These are phyloP conservation scores for Telopea speciosissima DNA, from an alignment of 177 flowering plant genomes.

Conservation along the genomic window DNA sequence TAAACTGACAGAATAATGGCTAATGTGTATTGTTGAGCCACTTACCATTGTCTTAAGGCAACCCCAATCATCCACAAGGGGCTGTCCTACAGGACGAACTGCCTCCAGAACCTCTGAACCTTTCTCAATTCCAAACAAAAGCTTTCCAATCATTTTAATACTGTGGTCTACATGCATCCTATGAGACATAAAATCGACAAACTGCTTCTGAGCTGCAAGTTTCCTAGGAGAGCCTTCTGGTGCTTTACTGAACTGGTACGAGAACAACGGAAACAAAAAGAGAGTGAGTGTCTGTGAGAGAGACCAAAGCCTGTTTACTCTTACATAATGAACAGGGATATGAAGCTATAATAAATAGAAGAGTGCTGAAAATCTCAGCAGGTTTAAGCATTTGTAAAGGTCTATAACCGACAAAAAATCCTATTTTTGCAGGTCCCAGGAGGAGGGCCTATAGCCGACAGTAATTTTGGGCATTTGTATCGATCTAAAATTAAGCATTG, in stretches of 20 bases:
- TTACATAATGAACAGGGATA: no score
- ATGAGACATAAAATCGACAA: constrained; percentile 72
- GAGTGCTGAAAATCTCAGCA: no score
- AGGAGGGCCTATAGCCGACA: no score
- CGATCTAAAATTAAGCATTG: background rate
- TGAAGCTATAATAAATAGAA: no score
- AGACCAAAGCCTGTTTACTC: background rate
- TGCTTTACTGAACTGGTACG: constrained; percentile 61
- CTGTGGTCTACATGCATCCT: constrained; percentile 67
- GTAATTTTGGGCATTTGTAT: no score
- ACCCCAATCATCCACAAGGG: constrained; percentile 87
- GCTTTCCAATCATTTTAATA: constrained; percentile 54
- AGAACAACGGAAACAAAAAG: background rate
- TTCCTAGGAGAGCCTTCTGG: constrained; percentile 79
- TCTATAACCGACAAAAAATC: no score
- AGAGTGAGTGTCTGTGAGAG: background rate
- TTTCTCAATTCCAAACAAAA: constrained; percentile 63
- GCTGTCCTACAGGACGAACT: constrained; percentile 63
- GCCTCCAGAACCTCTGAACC: constrained; percentile 49
- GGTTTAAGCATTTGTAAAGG: no score
- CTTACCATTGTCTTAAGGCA: constrained; percentile 81
- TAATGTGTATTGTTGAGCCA: background rate
- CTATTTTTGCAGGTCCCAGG: no score
- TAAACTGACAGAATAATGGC: background rate
- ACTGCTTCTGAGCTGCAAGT: constrained; percentile 61